These are phyloP conservation scores for Oryza rufipogon DNA, from an alignment of 176 grass and related monocot species.

Conservation along the genomic window DNA sequence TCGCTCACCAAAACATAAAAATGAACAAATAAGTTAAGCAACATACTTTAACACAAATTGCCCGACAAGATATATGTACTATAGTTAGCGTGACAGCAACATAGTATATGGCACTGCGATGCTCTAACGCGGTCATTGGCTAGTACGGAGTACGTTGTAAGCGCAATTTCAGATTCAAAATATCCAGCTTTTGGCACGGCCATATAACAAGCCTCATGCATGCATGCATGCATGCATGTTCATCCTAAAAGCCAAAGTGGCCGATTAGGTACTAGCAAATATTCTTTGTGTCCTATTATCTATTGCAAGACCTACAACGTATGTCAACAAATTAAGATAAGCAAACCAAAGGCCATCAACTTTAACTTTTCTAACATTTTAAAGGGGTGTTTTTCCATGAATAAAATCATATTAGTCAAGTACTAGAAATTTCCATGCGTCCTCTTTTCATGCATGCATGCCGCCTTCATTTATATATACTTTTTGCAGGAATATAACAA, in stretches of 20 bases:
- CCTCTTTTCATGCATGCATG: not conserved
- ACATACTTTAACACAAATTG: not conserved
- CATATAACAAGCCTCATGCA: not conserved
- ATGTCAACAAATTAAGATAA: constrained; percentile 16
- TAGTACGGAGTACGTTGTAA: not conserved
- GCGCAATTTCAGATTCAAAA: not conserved
- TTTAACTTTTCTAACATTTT: not conserved
- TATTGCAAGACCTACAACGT: constrained; percentile 3
- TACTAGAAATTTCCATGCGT: not conserved
- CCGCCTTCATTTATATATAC: not conserved
- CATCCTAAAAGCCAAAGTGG: constrained; percentile 19
- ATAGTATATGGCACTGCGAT: not conserved
- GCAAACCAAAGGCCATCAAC: not conserved
- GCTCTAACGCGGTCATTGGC: not conserved
- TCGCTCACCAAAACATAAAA: not conserved
- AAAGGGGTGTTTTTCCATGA: not conserved
- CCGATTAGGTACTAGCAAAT: constrained; percentile 17
- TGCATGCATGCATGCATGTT: not conserved
- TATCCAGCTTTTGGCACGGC: not conserved
- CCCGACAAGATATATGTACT: not conserved
- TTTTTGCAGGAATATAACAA: not conserved
- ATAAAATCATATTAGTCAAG: not conserved
- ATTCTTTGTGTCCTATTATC: not conserved
- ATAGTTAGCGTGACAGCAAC: not conserved
- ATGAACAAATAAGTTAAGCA: not conserved